Evolutionary conservation across 2,329 filamentous ascomycete genomes (phyloP).

Genomic region (Claviceps digitariae): DNA sequence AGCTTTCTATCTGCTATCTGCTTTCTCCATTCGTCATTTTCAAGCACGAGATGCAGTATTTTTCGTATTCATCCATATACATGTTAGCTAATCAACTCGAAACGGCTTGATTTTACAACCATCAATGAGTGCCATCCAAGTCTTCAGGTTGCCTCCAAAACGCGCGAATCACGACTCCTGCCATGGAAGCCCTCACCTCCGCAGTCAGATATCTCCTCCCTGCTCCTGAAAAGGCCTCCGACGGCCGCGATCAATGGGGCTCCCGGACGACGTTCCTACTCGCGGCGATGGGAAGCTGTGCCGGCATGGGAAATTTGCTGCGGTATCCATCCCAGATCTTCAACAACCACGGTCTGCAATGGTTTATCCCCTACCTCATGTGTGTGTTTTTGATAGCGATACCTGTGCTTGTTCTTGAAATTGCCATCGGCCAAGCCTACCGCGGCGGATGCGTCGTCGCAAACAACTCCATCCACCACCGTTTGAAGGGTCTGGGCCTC

Average conservation of each 20-base stretch:
- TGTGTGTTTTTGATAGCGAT: slow-evolving; percentile 42
- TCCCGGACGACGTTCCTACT: slow-evolving; percentile 41
- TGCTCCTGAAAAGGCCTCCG: slow-evolving; percentile 13
- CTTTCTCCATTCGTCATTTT: neutral
- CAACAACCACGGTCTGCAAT: slow-evolving; percentile 46
- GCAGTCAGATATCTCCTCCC: neutral
- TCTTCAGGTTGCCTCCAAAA: neutral
- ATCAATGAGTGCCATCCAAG: neutral
- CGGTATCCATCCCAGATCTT: slow-evolving; percentile 45
- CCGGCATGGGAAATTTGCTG: slow-evolving; percentile 43
- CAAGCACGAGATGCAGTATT: neutral
- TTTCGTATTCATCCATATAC: neutral
- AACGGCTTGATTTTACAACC: neutral
- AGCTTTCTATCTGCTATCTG: neutral
- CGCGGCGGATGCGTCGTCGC: slow-evolving; percentile 41
- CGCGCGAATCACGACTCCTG: neutral
- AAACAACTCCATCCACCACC: slow-evolving; percentile 37
- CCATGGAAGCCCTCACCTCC: neutral
- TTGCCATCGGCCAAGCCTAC: slow-evolving; percentile 57
- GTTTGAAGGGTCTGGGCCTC: slow-evolving; percentile 40
- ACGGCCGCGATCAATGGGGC: slow-evolving; percentile 39
- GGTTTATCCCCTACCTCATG: slow-evolving; percentile 45
- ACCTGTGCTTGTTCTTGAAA: slow-evolving; percentile 41
- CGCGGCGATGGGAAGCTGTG: slow-evolving; percentile 44
- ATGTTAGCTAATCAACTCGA: neutral